Base-by-base conservation (phyloP, 345 rosid species). In the Lumnitzera littorea region DNA sequence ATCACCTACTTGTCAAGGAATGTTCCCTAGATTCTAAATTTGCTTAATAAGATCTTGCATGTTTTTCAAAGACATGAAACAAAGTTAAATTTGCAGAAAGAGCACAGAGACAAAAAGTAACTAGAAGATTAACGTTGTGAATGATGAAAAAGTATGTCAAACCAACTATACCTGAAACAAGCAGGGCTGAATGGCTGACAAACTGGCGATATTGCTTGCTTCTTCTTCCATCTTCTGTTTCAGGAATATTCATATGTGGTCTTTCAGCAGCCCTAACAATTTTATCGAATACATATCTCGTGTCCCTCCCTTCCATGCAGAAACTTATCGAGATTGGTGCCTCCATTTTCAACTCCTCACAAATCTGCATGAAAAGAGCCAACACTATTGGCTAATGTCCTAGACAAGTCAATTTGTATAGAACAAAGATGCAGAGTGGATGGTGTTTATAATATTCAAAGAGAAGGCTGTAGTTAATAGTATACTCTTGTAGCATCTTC, bases 241-340 rank as follows among this genome's bases (percentile, higher is more conserved):
- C 91, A 58, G 91, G 96, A 64, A 81, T 82, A 73, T 80, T 69
- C 79, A 78, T 17, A 74, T 89, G 86, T 67, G 94, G 94, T 43
- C 72, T 76, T 70, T 84, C 88, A 36, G 89, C 91, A 53, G 84
- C 79, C 57, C 64, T 68, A 55, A 86, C 31, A 48, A 83, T 84
- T 80, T 76, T 84, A 58, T 67, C 58, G 70, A 81, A 84, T 15
- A 82, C 52, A 67, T 72, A 78, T 61, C 80, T 82, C 58, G 71
- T 24, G 47, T 82, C 87, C 63, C 79, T 81, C 16, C 62, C 53
- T 63, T 76, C 86, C 72, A 77, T 63, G 68, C 91, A 78, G 27
- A 84, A 59, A 25, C 43, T 36, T 36, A 36, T 5, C 10, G 83
- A 72, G 62, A 82, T 73, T 15, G 88, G 82, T 3, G 82, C 69